A percentile compares a stretch with the other conserved stretches of the same genome.
Evolutionary conservation across 306 rosid genomes (phyloP).

Genomic region (Cicer cuneatum): DNA sequence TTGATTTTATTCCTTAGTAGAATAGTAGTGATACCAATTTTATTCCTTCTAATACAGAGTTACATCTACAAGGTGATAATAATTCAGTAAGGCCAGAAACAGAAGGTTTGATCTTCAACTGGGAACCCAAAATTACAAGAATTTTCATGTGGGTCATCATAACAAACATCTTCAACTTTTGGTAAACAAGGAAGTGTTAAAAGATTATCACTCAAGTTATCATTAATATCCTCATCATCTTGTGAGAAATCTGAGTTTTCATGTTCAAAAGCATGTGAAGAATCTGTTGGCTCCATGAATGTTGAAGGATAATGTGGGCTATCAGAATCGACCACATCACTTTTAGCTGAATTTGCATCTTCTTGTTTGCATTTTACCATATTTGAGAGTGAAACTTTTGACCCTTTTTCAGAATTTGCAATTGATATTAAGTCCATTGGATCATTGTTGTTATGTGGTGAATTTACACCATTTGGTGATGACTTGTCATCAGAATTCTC

Average conservation of each 20-base stretch:
- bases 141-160: constrained; percentile 55
- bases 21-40: constrained; percentile 40
- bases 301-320: constrained; percentile 64
- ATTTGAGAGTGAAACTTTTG: constrained; percentile 49
- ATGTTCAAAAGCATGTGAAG: constrained; percentile 63
- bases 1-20: constrained; percentile 32
- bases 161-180: constrained; percentile 63
- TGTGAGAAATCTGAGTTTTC: constrained; percentile 81
- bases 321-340: constrained; percentile 76
- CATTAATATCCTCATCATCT: constrained; percentile 64
- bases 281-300: constrained; percentile 67
- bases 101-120: constrained; percentile 67
- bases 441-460: constrained; percentile 45
- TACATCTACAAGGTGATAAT: constrained; percentile 43
- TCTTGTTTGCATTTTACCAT: constrained; percentile 69
- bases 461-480: constrained; percentile 50
- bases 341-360: constrained; percentile 81
- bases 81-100: constrained; percentile 64
- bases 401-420: constrained; percentile 49
- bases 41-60: constrained; percentile 56
- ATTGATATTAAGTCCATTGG: constrained; percentile 49
- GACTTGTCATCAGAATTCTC: constrained; percentile 51
- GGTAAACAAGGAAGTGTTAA: constrained; percentile 55
- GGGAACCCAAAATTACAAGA: constrained; percentile 59
- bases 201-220: constrained; percentile 50